Evolutionary conservation across 1,139 yeast species (phyloP).

Genomic region (Candida glucosophila): DNA sequence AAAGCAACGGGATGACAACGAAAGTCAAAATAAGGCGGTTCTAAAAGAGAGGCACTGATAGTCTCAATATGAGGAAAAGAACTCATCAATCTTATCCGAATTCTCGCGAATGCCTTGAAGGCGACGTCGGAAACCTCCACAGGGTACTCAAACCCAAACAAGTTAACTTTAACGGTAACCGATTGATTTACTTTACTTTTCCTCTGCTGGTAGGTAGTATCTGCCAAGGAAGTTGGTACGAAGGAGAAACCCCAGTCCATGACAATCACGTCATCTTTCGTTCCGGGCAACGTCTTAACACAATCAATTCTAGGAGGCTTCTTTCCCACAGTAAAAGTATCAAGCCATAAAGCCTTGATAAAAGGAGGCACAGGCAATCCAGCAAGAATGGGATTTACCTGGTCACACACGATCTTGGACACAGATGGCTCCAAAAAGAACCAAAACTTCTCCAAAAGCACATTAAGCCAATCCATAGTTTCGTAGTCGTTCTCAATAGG

Average conservation of each 20-base stretch:
- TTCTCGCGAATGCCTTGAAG: slow-evolving; percentile 60
- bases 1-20: slow-evolving; percentile 67
- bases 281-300: slow-evolving; percentile 82
- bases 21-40: slow-evolving; percentile 84
- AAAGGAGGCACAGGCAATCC: slow-evolving; percentile 75
- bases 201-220: slow-evolving; percentile 74
- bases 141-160: slow-evolving; percentile 64
- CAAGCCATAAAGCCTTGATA: slow-evolving; percentile 74
- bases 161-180: slow-evolving; percentile 54
- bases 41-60: slow-evolving; percentile 72
- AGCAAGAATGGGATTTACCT: slow-evolving; percentile 73
- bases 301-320: slow-evolving; percentile 90
- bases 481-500: slow-evolving; percentile 83
- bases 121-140: slow-evolving; percentile 55
- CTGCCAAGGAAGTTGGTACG: slow-evolving; percentile 83
- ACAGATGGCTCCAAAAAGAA: slow-evolving; percentile 82
- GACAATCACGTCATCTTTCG: slow-evolving; percentile 84
- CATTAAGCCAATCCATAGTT: slow-evolving; percentile 91
- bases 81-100: slow-evolving; percentile 81
- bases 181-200: slow-evolving; percentile 78
- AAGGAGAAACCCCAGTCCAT: slow-evolving; percentile 94
- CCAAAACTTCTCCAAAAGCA: slow-evolving; percentile 87
- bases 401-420: slow-evolving; percentile 76
- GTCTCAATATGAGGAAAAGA: slow-evolving; percentile 91
- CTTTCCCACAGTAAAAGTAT: slow-evolving; percentile 83